Base-by-base conservation (phyloP, 139 green algal species). In the Pseudopediastrum boryanum region DNA sequence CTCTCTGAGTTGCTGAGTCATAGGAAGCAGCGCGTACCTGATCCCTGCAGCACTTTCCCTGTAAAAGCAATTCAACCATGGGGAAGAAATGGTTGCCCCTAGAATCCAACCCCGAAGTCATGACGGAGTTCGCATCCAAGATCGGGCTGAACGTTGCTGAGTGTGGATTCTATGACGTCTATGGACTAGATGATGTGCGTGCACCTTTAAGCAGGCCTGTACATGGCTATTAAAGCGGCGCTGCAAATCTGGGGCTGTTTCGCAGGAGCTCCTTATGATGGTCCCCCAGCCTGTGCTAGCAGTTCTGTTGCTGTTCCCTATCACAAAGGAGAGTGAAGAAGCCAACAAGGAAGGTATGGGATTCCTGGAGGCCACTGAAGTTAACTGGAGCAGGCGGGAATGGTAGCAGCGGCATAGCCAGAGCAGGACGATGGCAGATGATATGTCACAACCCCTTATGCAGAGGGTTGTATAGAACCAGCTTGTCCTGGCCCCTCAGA, bases 291-390 rank as follows among this genome's bases (percentile, higher is more conserved):
- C 94, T 2, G 91, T 95, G 29, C 33, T 90, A 10, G 94, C 94
- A 3, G 83, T 98, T 27, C 65, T 98, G 23, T 74, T 98, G 71
- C 89, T 97, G 41, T 98, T 93, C 65, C 94, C 94, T 3, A 91
- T 98, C 39, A 95, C 92, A 10, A 61, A 85, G 0, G 76, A 81
- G 4, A 93, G 79, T 0, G 91, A 97, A 42, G 82, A 65, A 10
- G 83, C 85, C 0, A 87, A 89, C 33, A 83, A 88, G 46, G 33
- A 89, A 80, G 88, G 92, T 94, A 74, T 23, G 72, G n/a, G n/a
- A n/a, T n/a, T n/a, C n/a, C n/a, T n/a, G n/a, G n/a, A n/a, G n/a
- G n/a, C n/a, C n/a, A n/a, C n/a, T n/a, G n/a, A n/a, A n/a, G n/a
- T n/a, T n/a, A n/a, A n/a, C n/a, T n/a, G n/a, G n/a, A n/a, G n/a